Conservation (phyloP, 2,329 filamentous ascomycete species). For the Curvularia lunata region DNA sequence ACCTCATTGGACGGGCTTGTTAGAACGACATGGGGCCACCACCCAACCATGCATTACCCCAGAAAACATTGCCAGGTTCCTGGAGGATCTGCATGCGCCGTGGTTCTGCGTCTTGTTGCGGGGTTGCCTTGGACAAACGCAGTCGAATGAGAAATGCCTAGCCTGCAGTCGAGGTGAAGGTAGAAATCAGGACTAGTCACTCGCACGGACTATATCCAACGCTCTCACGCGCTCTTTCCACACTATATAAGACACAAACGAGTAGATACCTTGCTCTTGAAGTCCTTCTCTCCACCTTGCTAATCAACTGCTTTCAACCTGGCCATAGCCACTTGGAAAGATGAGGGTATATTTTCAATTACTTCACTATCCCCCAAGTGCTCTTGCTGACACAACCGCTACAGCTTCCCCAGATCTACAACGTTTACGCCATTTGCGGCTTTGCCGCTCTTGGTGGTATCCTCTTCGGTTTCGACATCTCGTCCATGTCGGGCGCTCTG, state of each 20-base stretch:
- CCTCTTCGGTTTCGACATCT: slow-evolving; percentile 51
- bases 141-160: slow-evolving; percentile 15
- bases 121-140: slow-evolving; percentile 24
- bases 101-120: slow-evolving; percentile 32
- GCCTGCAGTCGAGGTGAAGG: slow-evolving; percentile 18
- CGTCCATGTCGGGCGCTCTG: slow-evolving; percentile 49
- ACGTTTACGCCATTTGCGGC: slow-evolving; percentile 54
- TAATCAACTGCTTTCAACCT: slow-evolving; percentile 15
- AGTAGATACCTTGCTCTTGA: slow-evolving; percentile 1
- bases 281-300: slow-evolving; percentile 5
- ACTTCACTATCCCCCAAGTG: neutral
- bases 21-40: slow-evolving; percentile 20
- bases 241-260: slow-evolving; percentile 20
- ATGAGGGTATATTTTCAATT: slow-evolving; percentile 35
- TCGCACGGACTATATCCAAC: slow-evolving; percentile 20
- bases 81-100: slow-evolving; percentile 16
- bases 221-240: slow-evolving; percentile 29
- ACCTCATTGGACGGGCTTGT: slow-evolving; percentile 17
- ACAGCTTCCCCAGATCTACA: slow-evolving; percentile 54
- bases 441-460: slow-evolving; percentile 65
- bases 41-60: slow-evolving; percentile 32
- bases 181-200: neutral
- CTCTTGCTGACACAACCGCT: neutral
- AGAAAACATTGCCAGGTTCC: slow-evolving; percentile 23
- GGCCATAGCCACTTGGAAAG: slow-evolving; percentile 26